Base-by-base conservation (phyloP, 495 filamentous ascomycete genomes). In the Penicillium atrosanguineum region DNA sequence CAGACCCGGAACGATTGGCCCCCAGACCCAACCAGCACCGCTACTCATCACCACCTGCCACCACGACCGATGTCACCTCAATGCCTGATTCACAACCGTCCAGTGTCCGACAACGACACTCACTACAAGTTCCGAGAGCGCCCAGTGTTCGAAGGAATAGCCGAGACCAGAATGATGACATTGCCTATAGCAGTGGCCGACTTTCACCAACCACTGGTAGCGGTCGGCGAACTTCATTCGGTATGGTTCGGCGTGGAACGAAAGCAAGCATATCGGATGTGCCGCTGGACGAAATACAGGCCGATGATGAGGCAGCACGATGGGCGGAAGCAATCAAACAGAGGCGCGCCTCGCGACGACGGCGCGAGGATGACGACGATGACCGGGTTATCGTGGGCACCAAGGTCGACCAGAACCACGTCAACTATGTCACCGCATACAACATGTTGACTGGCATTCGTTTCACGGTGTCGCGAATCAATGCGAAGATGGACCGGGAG, bases 371-470 rank as follows among this genome's bases (percentile, higher is more conserved):
- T 28, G 92, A 96, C 56, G 89, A 96, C 53, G 95, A 97, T 59
- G 94, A 97, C 57, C 80, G 90, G 50, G 91, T 96, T 31, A 81
- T 95, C 47, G 91, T 99, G n/a, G 94, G 94, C 44, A 97, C 91
- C 20, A 97, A 96, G 71, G 94, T 99, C 34, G 94, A 97, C 67
- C 91, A 96, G 73, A 88, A 89, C 61, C 94, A 99, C 68, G 90
- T 89, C 44, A 99, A 99, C 70, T 99, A 90, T 86, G 90, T 96
- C 18, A 97, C 90, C 7, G 92, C 95, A 31, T 99, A 99, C 72
- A 97, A 99, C 71, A 99, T 99, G 94, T 82, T 99, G 72, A 97
- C 94, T 4, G 94, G 94, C 49, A 99, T 99, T 61, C 90, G 94
- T 40, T 97, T 99, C 59, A 88, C 89, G 21, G 95, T 99, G 6